Percentiles rank a stretch among this genome's conserved stretches.
These are phyloP conservation scores for Barnettozyma pratensis DNA, from an alignment of 805 yeast species.

Conservation along the genomic window DNA sequence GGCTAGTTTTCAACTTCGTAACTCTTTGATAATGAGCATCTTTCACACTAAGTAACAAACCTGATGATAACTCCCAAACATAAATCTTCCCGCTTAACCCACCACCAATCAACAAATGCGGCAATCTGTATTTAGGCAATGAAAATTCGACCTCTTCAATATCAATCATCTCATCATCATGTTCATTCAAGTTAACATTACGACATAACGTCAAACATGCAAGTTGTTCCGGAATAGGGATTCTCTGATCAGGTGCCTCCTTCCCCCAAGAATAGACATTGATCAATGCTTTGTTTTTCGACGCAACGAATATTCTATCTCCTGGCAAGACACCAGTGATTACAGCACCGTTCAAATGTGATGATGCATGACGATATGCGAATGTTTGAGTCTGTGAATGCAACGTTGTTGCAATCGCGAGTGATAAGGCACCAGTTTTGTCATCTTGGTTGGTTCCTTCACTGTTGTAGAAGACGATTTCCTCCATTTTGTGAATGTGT, in stretches of 20 bases:
- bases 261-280: conserved; percentile 69
- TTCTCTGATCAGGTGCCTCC: conserved; percentile 67
- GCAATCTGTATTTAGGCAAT: conserved; percentile 41
- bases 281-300: conserved; percentile 66
- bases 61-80: conserved; percentile 82
- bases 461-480: conserved; percentile 42
- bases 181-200: conserved; percentile 16
- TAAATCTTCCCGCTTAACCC: conserved; percentile 71
- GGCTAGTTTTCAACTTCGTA: conserved; percentile 50
- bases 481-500: conserved; percentile 37
- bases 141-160: conserved; percentile 19
- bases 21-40: conserved; percentile 84
- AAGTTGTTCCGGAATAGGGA: conserved; percentile 81
- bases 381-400: conserved; percentile 39
- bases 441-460: conserved; percentile 37
- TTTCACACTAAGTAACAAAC: conserved; percentile 62
- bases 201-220: conserved; percentile 46
- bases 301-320: conserved; percentile 49
- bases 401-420: conserved; percentile 36
- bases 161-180: conserved; percentile 8
- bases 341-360: conserved; percentile 44
- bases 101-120: conserved; percentile 71
- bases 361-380: conserved; percentile 43
- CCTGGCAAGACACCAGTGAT: conserved; percentile 37
- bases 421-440: conserved; percentile 38